Evolutionary conservation across 2,329 filamentous ascomycete species (phyloP), one percentile per base, ranked within the genome.

Genomic region (Drechslerella stenobrocha): DNA sequence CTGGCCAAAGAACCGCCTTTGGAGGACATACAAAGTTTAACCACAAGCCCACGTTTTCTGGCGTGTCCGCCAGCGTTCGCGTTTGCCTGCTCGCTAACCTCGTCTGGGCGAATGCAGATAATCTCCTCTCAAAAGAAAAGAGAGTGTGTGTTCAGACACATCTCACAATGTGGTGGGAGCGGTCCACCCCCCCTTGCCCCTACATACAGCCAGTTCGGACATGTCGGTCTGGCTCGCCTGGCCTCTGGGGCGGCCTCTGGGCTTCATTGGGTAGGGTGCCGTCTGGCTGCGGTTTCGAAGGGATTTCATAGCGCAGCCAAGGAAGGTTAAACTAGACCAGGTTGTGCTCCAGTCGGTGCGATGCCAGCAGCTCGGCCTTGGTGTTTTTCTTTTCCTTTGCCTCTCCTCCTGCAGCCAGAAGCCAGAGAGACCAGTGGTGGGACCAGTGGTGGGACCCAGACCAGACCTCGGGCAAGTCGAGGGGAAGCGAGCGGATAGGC

Each of bases 201-300:
- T 58, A 58, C 37, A 42, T 42, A 20, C 37, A 18, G 9, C 37
- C 37, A 2, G 37, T 20, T 7, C 37, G 37, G 37, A n/a, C 37
- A 42, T 42, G 37, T 42, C 37, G 37, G 37, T 42, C 37, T 42
- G 37, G 37, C 37, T 42, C 37, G 37, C 48, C 50, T 42, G 42
- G 26, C 35, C 42, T 30, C 13, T 20, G 30, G 50, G n/a, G 53
- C 34, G 42, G 50, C 32, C 52, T 53, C 60, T 65, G 52, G 60
- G 47, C 52, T 65, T 37, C 34, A 60, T 67, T 60, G 63, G 63
- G 63, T 34, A 48, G 63, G 35, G 63, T 55, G 23, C 48, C 50
- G 63, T 60, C 55, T 56, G 55, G 55, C 63, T 45, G 55, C 55
- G 63, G 63, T 67, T 67, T 67, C 63, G 63, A 67, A 67, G 60